Conservation (phyloP, 331 rosid genomes). For the Acacia concinna region DNA sequence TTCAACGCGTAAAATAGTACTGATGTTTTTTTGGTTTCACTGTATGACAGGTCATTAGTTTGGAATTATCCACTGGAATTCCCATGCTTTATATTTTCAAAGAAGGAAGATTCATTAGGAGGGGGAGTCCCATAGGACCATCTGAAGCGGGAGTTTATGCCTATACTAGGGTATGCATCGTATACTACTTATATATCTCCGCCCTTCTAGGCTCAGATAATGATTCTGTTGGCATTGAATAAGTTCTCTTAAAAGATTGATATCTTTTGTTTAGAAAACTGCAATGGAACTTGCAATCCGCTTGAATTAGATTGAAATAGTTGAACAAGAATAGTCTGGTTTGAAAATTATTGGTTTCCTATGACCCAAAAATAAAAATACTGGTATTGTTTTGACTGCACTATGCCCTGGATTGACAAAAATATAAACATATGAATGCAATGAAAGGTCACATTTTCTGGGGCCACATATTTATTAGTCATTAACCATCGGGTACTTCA, state of each 20-base stretch:
- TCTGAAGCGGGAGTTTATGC: slow-evolving; percentile 97
- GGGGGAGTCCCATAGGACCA: slow-evolving; percentile 95
- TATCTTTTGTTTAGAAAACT: slow-evolving; percentile 15
- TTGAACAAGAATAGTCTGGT: slow-evolving; percentile 7
- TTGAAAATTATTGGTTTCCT: slow-evolving; percentile 8
- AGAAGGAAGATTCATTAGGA: slow-evolving; percentile 90
- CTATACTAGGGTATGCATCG: slow-evolving; percentile 68
- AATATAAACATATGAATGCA: background rate
- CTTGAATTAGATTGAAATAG: slow-evolving; percentile 10
- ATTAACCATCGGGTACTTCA: slow-evolving; percentile 14
- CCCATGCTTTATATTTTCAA: slow-evolving; percentile 97
- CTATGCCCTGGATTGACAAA: background rate
- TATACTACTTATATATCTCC: slow-evolving; percentile 13
- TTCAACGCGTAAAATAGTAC: background rate
- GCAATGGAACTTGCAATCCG: slow-evolving; percentile 21
- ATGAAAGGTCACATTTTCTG: slow-evolving; percentile 5
- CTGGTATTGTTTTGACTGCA: background rate
- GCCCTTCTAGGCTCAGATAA: slow-evolving; percentile 3
- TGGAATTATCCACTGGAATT: slow-evolving; percentile 95
- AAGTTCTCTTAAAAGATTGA: slow-evolving; percentile 24
- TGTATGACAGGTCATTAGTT: slow-evolving; percentile 75
- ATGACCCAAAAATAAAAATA: background rate
- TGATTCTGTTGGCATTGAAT: background rate
- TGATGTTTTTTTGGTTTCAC: background rate
- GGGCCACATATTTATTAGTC: background rate